A percentile compares a stretch with the other conserved stretches of the same genome.
These are phyloP conservation scores for Alternaria postmessia DNA, from an alignment of 2,329 filamentous ascomycete species.

Conservation along the genomic window DNA sequence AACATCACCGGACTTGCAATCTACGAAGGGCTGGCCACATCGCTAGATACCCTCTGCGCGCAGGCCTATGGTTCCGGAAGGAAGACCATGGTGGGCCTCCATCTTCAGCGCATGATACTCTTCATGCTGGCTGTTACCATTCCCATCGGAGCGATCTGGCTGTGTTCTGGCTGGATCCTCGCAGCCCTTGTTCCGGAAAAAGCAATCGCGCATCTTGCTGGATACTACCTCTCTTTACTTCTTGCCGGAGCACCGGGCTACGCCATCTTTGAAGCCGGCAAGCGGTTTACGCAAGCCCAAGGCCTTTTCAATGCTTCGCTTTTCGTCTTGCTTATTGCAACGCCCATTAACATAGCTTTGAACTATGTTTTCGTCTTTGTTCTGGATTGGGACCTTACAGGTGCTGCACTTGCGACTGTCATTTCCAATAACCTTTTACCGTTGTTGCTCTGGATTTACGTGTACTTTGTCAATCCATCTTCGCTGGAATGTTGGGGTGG, in stretches of 20 bases:
- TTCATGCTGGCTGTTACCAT: conserved; percentile 59
- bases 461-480: conserved; percentile 50
- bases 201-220: conserved; percentile 59
- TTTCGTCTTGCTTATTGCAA: conserved; percentile 57
- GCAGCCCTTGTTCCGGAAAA: conserved; percentile 58
- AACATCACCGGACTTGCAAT: conserved; percentile 63
- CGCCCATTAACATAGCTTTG: conserved; percentile 59
- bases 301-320: conserved; percentile 62
- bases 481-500: conserved; percentile 72
- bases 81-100: conserved; percentile 59
- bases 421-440: conserved; percentile 60
- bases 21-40: conserved; percentile 62
- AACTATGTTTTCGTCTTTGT: conserved; percentile 60
- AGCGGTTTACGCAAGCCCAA: conserved; percentile 64
- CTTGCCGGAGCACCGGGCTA: conserved; percentile 63
- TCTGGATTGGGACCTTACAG: conserved; percentile 57
- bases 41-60: conserved; percentile 61
- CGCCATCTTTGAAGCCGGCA: conserved; percentile 62
- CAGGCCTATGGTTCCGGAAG: conserved; percentile 62
- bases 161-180: conserved; percentile 58
- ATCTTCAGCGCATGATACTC: conserved; percentile 62
- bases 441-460: conserved; percentile 58
- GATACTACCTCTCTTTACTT: conserved; percentile 59
- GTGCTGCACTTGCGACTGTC: conserved; percentile 61
- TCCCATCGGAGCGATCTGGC: conserved; percentile 61